Evolutionary conservation across 2,329 filamentous ascomycete species (phyloP).

Genomic region (Epichloe typhina): DNA sequence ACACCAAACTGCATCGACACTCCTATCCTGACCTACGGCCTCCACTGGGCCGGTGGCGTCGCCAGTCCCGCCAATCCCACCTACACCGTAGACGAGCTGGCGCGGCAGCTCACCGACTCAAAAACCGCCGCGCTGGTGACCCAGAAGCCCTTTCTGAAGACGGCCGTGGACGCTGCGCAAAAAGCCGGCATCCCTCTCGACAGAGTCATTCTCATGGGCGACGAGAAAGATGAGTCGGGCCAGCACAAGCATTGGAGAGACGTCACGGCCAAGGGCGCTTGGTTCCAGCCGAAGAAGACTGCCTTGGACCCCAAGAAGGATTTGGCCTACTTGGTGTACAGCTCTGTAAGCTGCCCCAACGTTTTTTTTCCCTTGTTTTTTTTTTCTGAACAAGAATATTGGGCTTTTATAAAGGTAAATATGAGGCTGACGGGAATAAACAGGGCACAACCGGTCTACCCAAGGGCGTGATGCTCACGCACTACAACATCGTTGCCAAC

Average conservation of each 20-base stretch:
- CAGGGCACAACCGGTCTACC: slow-evolving; percentile 76
- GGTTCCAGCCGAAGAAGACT: slow-evolving; percentile 38
- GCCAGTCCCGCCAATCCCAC: slow-evolving; percentile 79
- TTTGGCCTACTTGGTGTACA: slow-evolving; percentile 76
- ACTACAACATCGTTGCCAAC: slow-evolving; percentile 73
- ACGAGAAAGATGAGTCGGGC: slow-evolving; percentile 44
- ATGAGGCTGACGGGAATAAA: background rate
- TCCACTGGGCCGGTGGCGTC: slow-evolving; percentile 71
- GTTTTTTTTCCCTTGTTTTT: too few relatives aligned
- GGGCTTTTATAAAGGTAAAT: too few relatives aligned
- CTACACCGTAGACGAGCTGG: slow-evolving; percentile 73
- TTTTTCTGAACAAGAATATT: too few relatives aligned
- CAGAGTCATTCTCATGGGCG: slow-evolving; percentile 64
- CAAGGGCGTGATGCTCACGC: slow-evolving; percentile 81
- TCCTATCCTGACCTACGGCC: slow-evolving; percentile 62
- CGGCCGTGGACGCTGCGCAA: slow-evolving; percentile 53
- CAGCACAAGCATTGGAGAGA: slow-evolving; percentile 58
- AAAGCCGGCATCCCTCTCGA: slow-evolving; percentile 57
- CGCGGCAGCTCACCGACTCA: slow-evolving; percentile 71
- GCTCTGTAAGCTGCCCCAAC: slow-evolving; percentile 31
- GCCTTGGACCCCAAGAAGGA: slow-evolving; percentile 57
- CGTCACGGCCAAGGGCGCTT: slow-evolving; percentile 45
- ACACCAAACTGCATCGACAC: slow-evolving; percentile 81
- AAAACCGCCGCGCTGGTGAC: slow-evolving; percentile 64
- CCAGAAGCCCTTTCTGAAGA: slow-evolving; percentile 51